Percentiles rank a stretch among this genome's conserved stretches.
Conservation (phyloP, 768 basidiomycete species). For the Chiua virens region DNA sequence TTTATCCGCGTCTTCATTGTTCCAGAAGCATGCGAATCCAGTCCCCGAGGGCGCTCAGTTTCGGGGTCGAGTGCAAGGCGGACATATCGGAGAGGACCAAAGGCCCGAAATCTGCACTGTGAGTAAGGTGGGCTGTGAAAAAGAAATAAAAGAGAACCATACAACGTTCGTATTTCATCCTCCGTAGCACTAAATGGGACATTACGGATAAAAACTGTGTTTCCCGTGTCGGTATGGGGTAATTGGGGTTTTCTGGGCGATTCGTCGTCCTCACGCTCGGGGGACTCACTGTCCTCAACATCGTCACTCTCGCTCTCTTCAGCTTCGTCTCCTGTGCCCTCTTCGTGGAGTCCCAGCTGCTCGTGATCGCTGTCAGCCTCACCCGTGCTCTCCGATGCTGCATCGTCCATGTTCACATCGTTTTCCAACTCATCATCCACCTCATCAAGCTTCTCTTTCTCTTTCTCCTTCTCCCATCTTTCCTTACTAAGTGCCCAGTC, state of each 20-base stretch:
- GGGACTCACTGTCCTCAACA: slow-evolving; percentile 17
- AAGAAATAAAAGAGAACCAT: slow-evolving; percentile 28
- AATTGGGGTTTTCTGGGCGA: slow-evolving; percentile 62
- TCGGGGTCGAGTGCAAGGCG: slow-evolving; percentile 83
- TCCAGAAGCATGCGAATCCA: slow-evolving; percentile 98
- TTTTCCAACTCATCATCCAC: slow-evolving; percentile 29
- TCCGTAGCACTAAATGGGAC: slow-evolving; percentile 91
- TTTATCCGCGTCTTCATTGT: slow-evolving; percentile 83
- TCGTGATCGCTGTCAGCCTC: slow-evolving; percentile 41
- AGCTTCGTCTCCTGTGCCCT: slow-evolving; percentile 27
- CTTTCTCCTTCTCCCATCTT: slow-evolving; percentile 82
- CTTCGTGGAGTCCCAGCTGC: slow-evolving; percentile 46
- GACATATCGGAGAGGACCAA: slow-evolving; percentile 91
- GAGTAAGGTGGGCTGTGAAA: not conserved
- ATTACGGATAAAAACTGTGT: slow-evolving; percentile 93
- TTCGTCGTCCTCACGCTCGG: slow-evolving; percentile 31
- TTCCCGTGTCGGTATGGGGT: slow-evolving; percentile 83
- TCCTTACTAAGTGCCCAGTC: slow-evolving; percentile 97
- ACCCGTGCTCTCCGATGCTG: slow-evolving; percentile 17
- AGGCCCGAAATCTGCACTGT: slow-evolving; percentile 68
- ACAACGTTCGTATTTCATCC: slow-evolving; percentile 87
- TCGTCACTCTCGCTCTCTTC: slow-evolving; percentile 31
- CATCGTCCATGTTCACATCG: slow-evolving; percentile 34
- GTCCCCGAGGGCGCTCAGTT: slow-evolving; percentile 91
- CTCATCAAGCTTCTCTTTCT: slow-evolving; percentile 48